These are phyloP conservation scores for Mycena floridula DNA, from an alignment of 768 basidiomycete species.

Conservation along the genomic window DNA sequence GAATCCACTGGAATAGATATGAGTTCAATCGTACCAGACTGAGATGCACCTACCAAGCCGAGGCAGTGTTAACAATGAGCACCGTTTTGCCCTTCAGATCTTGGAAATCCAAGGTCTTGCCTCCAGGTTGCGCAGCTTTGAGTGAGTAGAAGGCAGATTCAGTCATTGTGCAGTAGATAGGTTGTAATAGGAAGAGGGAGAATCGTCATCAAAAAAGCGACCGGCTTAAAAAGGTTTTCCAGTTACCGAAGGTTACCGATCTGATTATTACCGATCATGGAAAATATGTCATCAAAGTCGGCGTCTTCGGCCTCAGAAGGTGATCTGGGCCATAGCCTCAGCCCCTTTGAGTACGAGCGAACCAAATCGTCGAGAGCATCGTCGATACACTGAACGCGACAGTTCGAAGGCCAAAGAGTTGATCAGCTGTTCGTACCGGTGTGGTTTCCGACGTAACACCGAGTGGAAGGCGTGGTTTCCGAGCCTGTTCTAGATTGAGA, in stretches of 20 bases:
- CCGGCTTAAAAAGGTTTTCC: no score
- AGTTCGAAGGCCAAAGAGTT: conserved; percentile 46
- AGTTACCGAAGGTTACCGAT: no score
- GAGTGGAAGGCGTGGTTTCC: conserved; percentile 74
- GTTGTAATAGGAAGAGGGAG: no score
- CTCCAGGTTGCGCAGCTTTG: conserved; percentile 56
- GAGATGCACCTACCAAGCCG: conserved; percentile 50
- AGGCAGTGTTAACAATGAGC: conserved; percentile 74
- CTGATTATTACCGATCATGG: no score
- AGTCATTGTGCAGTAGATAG: conserved; percentile 28
- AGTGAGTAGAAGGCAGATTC: conserved; percentile 56
- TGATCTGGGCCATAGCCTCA: background rate
- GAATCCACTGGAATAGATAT: conserved; percentile 55
- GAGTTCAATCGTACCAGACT: background rate
- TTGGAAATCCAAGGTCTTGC: conserved; percentile 53
- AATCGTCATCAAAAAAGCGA: no score
- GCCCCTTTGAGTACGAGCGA: conserved; percentile 37
- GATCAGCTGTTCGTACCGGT: conserved; percentile 41
- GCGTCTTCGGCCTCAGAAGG: background rate
- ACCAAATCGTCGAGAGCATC: conserved; percentile 38
- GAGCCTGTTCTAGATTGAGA: conserved; percentile 45
- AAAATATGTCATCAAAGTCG: no score
- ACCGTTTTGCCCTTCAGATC: conserved; percentile 74
- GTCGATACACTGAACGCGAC: conserved; percentile 35
- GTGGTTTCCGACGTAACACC: conserved; percentile 49